These are phyloP conservation scores for Cercospora berteroae DNA, from an alignment of 2,329 filamentous ascomycete genomes.

Conservation along the genomic window DNA sequence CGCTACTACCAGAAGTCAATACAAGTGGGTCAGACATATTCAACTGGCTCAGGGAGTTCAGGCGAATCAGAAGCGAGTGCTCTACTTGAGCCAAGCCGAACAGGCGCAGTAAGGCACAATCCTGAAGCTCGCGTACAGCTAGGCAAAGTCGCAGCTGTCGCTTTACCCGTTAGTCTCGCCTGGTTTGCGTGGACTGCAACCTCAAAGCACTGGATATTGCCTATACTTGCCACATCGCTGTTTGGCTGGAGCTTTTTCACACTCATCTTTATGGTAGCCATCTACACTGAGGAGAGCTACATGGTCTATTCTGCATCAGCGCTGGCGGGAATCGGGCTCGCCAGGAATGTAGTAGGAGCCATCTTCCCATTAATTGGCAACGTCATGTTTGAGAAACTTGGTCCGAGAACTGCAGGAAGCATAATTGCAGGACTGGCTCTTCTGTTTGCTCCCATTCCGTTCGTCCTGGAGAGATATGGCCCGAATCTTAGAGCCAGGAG, in stretches of 20 bases:
- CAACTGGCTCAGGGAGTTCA: slow-evolving; percentile 21
- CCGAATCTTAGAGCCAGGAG: slow-evolving; percentile 39
- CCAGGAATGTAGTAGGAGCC: slow-evolving; percentile 41
- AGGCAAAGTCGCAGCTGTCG: slow-evolving; percentile 44
- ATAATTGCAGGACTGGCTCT: slow-evolving; percentile 42
- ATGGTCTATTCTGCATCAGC: slow-evolving; percentile 45
- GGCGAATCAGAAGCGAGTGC: slow-evolving; percentile 12
- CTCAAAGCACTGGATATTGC: slow-evolving; percentile 40
- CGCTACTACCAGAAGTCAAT: slow-evolving; percentile 43
- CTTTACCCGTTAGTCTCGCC: slow-evolving; percentile 45
- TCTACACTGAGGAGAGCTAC: slow-evolving; percentile 52
- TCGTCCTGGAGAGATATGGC: slow-evolving; percentile 38
- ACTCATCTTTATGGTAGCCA: slow-evolving; percentile 51
- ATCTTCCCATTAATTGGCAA: slow-evolving; percentile 43
- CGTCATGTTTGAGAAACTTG: slow-evolving; percentile 40
- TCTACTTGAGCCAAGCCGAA: slow-evolving; percentile 40
- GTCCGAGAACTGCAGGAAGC: slow-evolving; percentile 41
- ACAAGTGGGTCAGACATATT: slow-evolving; percentile 30
- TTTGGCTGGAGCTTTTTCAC: slow-evolving; percentile 54
- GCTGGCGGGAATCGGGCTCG: slow-evolving; percentile 43
- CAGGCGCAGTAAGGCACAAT: slow-evolving; percentile 33
- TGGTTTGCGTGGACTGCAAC: slow-evolving; percentile 44
- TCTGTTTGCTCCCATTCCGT: slow-evolving; percentile 26
- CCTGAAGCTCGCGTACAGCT: slow-evolving; percentile 47
- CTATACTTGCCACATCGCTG: slow-evolving; percentile 50